Conservation (phyloP, 2,329 filamentous ascomycete genomes). For the Stagonosporopsis tanaceti region DNA sequence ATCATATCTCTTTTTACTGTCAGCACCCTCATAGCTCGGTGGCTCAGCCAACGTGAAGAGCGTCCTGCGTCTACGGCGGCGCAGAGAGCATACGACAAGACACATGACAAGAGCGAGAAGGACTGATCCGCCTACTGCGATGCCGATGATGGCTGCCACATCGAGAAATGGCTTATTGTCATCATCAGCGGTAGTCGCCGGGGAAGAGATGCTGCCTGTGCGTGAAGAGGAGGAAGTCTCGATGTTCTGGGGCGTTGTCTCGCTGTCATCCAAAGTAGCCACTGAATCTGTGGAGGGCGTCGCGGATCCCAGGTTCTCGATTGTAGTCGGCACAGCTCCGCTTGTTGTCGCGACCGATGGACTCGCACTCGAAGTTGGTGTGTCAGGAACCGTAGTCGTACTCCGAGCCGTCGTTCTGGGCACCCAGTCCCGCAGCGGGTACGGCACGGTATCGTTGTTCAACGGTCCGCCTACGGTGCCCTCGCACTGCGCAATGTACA, state of each 20-base stretch:
- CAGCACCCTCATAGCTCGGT: neutral
- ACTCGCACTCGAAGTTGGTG: neutral
- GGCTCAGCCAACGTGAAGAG: neutral
- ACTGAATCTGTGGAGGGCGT: no score
- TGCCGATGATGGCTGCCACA: neutral
- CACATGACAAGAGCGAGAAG: constrained; percentile 1
- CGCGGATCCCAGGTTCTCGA: no score
- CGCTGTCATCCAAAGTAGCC: neutral
- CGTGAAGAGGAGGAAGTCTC: no score
- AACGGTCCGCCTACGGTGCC: no score
- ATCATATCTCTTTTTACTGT: neutral
- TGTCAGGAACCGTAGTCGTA: neutral
- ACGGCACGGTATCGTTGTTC: no score
- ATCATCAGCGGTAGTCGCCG: neutral
- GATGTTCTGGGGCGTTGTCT: neutral
- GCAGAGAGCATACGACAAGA: neutral
- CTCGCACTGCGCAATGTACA: no score
- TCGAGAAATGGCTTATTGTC: neutral
- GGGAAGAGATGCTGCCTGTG: neutral
- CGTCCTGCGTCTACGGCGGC: neutral
- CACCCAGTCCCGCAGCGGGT: no score
- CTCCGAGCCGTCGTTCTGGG: neutral
- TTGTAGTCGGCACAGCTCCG: no score
- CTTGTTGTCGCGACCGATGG: neutral
- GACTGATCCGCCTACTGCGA: neutral